phyloP scores from a whole-genome alignment of 139 green algal species.

The Chlorella sp. region DNA sequence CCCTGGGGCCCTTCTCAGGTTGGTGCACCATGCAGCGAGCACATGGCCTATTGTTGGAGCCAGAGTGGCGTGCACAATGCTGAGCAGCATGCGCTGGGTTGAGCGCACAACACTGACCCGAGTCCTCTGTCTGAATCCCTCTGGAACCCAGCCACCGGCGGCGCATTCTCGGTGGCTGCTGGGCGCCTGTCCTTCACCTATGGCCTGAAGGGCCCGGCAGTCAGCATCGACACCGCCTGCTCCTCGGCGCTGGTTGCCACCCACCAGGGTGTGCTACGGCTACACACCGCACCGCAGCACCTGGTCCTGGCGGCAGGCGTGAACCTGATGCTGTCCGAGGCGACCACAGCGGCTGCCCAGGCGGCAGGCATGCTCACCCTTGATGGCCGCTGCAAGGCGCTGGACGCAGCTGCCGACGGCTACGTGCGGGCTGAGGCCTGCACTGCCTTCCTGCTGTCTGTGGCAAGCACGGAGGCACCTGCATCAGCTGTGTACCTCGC shows the following conservation, averaged over 20 bases:
- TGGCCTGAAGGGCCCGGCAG: constrained; percentile 59
- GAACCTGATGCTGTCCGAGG: constrained; percentile 47
- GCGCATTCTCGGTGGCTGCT: constrained; percentile 41
- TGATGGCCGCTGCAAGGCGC: constrained; percentile 63
- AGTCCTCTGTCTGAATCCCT: no score
- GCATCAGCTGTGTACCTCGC: not conserved
- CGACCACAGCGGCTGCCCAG: constrained; percentile 32
- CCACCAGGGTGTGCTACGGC: constrained; percentile 35
- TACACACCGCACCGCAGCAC: constrained; percentile 9
- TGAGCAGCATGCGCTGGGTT: no score
- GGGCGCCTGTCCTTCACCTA: constrained; percentile 69
- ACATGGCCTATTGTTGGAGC: not conserved
- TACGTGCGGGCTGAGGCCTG: constrained; percentile 58
- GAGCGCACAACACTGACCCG: no score
- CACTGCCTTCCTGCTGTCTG: constrained; percentile 13
- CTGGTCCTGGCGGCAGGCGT: constrained; percentile 23
- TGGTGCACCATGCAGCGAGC: not conserved
- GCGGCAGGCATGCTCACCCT: constrained; percentile 33
- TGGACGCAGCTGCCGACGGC: constrained; percentile 65
- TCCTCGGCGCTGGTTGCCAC: constrained; percentile 62
- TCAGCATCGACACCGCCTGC: constrained; percentile 67
- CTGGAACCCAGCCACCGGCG: not conserved
- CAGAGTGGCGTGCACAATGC: no score
- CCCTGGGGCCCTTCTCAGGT: constrained; percentile 35
- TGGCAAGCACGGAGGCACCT: no score